A percentile compares a stretch with the other conserved stretches of the same genome.
Evolutionary conservation across 169 alveolate genomes (phyloP).

Genomic region (Cyclospora cayetanensis): DNA sequence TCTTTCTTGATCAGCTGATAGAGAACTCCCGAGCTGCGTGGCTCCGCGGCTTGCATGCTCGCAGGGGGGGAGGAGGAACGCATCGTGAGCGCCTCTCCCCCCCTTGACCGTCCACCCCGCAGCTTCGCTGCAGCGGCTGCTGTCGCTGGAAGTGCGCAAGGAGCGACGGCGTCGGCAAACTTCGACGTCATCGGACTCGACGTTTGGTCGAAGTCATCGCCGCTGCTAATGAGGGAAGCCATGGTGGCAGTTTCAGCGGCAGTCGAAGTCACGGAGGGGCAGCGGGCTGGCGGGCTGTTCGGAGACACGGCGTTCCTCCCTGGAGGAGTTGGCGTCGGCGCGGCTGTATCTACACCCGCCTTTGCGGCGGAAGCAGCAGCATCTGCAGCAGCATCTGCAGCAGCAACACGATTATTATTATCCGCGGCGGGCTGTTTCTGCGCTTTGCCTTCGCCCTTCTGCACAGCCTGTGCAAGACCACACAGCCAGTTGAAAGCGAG

Average conservation of each 20-base stretch:
- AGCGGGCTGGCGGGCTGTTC: background rate
- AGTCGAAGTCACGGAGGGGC: background rate
- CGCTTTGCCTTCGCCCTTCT: slow-evolving; percentile 8
- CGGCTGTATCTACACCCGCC: background rate
- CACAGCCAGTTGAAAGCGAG: slow-evolving; percentile 35
- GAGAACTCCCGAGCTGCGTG: slow-evolving; percentile 21
- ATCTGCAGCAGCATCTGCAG: background rate
- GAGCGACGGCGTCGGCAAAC: background rate
- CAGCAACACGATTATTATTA: slow-evolving; percentile 9
- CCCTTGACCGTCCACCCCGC: background rate
- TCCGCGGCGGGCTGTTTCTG: background rate
- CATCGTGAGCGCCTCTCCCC: background rate
- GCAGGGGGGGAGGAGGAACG: no score
- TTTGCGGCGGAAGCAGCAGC: slow-evolving; percentile 2
- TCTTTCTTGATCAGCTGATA: slow-evolving; percentile 30
- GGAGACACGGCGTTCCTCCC: background rate
- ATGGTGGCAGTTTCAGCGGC: background rate
- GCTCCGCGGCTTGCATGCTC: background rate
- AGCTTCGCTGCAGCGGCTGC: background rate
- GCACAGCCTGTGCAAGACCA: slow-evolving; percentile 7
- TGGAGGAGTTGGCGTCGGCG: background rate
- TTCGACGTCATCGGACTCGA: background rate
- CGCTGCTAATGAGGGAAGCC: slow-evolving; percentile 10
- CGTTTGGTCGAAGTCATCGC: background rate
- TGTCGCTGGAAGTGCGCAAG: background rate